Evolutionary conservation across 345 rosid genomes (phyloP).

Genomic region (Nasturtium officinale): DNA sequence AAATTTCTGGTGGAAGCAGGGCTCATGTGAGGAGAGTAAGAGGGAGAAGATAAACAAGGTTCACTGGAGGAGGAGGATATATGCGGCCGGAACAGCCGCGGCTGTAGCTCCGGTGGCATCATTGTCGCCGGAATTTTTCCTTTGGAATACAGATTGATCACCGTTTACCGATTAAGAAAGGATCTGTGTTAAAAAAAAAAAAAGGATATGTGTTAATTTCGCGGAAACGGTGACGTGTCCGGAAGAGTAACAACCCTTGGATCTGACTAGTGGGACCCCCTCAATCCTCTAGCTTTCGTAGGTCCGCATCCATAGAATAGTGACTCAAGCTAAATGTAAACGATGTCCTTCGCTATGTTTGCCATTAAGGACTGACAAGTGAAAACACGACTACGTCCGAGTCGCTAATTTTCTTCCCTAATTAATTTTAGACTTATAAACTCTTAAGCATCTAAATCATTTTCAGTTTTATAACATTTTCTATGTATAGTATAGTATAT

Average conservation of each 20-base stretch:
- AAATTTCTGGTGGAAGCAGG: conserved; percentile 49
- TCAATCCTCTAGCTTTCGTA: background rate
- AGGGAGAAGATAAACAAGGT: conserved; percentile 51
- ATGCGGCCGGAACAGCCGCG: conserved; percentile 87
- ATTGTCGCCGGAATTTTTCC: conserved; percentile 55
- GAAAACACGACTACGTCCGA: background rate
- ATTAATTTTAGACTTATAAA: background rate
- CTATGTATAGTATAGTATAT: too few species aligned
- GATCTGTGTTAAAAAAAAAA: conserved; percentile 46
- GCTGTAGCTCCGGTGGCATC: conserved; percentile 92
- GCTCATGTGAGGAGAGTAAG: conserved; percentile 49
- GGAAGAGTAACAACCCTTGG: conserved; percentile 40
- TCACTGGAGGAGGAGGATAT: conserved; percentile 52
- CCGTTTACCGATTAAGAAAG: conserved; percentile 36
- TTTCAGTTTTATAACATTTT: too few species aligned
- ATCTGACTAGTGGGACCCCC: conserved; percentile 10
- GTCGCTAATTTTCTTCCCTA: background rate
- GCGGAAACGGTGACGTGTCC: conserved; percentile 40
- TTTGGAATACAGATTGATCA: conserved; percentile 11
- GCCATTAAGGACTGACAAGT: background rate
- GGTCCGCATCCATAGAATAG: conserved; percentile 8
- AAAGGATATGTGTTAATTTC: conserved; percentile 40
- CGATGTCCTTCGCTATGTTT: background rate
- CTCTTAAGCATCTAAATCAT: background rate
- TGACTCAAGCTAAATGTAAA: background rate